Evolutionary conservation across 1,284 basidiomycete species (phyloP).

Genomic region (Cutaneotrichosporon spelunceum): DNA sequence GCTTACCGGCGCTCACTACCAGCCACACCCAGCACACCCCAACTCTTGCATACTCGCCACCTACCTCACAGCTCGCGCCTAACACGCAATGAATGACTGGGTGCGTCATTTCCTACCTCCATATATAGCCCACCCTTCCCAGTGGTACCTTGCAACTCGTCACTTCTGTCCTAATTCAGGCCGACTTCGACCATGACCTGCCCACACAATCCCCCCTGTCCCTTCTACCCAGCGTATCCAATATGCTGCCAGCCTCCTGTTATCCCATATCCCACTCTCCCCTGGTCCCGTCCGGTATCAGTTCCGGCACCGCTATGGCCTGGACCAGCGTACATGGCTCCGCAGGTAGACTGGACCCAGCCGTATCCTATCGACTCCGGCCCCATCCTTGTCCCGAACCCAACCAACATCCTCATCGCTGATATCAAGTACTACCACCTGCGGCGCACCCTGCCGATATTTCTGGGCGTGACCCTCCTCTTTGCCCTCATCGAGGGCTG

Average conservation of each 20-base stretch:
- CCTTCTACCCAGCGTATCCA: neutral
- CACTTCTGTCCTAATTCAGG: neutral
- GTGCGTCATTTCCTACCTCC: neutral
- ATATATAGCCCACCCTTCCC: neutral
- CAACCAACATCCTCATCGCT: neutral
- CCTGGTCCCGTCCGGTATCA: neutral
- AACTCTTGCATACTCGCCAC: neutral
- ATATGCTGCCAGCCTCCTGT: neutral
- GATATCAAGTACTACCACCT: slow-evolving; percentile 22
- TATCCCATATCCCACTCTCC: neutral
- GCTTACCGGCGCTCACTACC: neutral
- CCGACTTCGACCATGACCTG: neutral
- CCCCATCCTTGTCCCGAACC: neutral
- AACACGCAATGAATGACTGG: neutral
- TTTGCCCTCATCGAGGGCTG: slow-evolving; percentile 48
- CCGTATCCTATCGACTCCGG: neutral
- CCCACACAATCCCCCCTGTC: neutral
- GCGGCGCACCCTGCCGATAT: slow-evolving; percentile 44
- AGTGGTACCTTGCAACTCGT: neutral
- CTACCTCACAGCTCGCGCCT: neutral
- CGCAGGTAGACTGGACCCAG: neutral
- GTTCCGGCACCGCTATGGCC: neutral
- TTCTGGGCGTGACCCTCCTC: slow-evolving; percentile 42
- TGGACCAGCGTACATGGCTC: neutral
- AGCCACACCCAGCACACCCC: neutral